A percentile compares a stretch with the other conserved stretches of the same genome.
Evolutionary conservation across 805 yeast species (phyloP).

Genomic region (Wickerhamomyces subpelliculosus): DNA sequence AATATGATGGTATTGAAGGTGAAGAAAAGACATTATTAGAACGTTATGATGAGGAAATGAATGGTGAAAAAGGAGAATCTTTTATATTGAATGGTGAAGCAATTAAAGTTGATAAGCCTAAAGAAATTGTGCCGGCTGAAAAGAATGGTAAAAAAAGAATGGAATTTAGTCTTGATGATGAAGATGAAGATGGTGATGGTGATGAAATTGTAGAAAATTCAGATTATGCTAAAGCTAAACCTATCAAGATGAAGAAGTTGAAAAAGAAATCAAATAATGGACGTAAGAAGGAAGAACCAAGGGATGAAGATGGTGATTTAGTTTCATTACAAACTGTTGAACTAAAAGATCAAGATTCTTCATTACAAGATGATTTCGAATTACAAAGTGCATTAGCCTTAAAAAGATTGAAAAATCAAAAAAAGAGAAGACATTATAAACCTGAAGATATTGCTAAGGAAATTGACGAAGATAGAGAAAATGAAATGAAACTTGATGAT

Average conservation of each 20-base stretch:
- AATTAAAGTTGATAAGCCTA: neutral
- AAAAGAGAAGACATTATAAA: constrained; percentile 10
- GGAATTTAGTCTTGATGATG: constrained; percentile 7
- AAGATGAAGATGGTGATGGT: constrained; percentile 10
- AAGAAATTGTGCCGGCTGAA: neutral
- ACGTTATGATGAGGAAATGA: constrained; percentile 9
- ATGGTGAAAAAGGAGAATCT: constrained; percentile 6
- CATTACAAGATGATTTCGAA: constrained; percentile 17
- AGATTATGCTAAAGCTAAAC: constrained; percentile 21
- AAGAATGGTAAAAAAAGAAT: constrained; percentile 3
- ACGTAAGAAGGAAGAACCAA: constrained; percentile 5
- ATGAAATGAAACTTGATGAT: constrained; percentile 11
- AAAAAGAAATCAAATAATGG: constrained; percentile 14
- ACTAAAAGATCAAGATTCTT: constrained; percentile 19
- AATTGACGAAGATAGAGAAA: constrained; percentile 12
- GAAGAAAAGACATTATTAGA: constrained; percentile 10
- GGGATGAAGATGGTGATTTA: constrained; percentile 16
- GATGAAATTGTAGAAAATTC: constrained; percentile 2
- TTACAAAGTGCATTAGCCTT: constrained; percentile 19
- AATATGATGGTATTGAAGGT: constrained; percentile 7
- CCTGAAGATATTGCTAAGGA: constrained; percentile 18
- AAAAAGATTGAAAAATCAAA: constrained; percentile 10
- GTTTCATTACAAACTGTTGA: constrained; percentile 18
- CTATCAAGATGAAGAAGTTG: constrained; percentile 24
- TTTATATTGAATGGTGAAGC: constrained; percentile 9